Evolutionary conservation across 768 basidiomycete species (phyloP), one percentile per base, ranked within the genome.

Genomic region (Trametopsis cervina): DNA sequence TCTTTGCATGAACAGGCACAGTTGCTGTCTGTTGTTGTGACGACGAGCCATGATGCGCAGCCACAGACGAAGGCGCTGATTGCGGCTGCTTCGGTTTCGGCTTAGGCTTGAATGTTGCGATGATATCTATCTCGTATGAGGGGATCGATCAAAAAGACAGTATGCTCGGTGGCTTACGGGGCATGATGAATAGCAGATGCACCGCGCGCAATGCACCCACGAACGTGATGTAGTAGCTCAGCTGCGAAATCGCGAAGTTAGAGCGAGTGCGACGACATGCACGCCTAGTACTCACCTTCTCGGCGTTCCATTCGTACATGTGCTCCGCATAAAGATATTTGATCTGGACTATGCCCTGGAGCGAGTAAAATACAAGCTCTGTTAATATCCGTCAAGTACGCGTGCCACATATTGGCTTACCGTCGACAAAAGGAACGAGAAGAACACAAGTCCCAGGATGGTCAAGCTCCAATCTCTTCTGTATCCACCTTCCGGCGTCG

Each of bases 251-350:
- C 15, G 6, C 29, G 29, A 9, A n/a, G 33, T 23, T n/a, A n/a
- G n/a, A n/a, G n/a, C n/a, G n/a, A n/a, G n/a, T 46, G 4, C 9
- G 20, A 24, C 39, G 18, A 4, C 22, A 25, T 18, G 13, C 10
- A 25, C 21, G 12, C n/a, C n/a, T n/a, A 25, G 22, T 17, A 58
- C 60, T 35, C 63, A 76, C 68, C 69, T 81, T 69, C 29, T 76
- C 76, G 10, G 84, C 73, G 12, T 71, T 73, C 87, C 87, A 89
- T 10, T 67, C 61, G 56, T 83, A 89, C 9, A 82, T 67, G 57
- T 88, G 83, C 54, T 80, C 78, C 0, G 83, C 86, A 52, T 89
- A 91, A 27, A 89, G 66, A 54, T 88, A 89, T 63, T 89, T 90
- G 50, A 83, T 69, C 44, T 79, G 81, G 62, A 80, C 83, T 1